Evolutionary conservation across 345 rosid genomes (phyloP).

Genomic region (Alliaria petiolata): DNA sequence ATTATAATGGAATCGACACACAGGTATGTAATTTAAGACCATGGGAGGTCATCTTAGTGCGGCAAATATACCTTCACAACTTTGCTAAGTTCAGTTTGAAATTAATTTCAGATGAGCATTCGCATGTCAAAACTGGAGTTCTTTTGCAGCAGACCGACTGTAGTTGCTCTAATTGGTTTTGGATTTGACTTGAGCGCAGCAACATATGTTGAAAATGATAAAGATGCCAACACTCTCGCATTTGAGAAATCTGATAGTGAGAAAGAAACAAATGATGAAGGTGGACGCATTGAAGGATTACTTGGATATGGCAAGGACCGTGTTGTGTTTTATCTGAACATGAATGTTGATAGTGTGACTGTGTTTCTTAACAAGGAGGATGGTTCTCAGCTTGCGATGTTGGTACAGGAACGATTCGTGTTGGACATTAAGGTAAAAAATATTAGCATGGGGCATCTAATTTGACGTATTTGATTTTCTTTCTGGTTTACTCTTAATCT

Average conservation of each 20-base stretch:
- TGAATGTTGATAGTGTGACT: constrained; percentile 88
- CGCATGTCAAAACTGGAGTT: constrained; percentile 95
- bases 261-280: constrained; percentile 68
- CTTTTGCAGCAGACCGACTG: constrained; percentile 91
- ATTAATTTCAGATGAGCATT: constrained; percentile 76
- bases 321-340: constrained; percentile 75
- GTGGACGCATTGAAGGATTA: constrained; percentile 72
- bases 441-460: constrained; percentile 8
- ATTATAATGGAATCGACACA: constrained; percentile 87
- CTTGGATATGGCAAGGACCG: constrained; percentile 95
- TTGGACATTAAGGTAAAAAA: constrained; percentile 78
- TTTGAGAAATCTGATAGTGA: constrained; percentile 45
- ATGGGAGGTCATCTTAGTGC: constrained; percentile 9
- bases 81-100: constrained; percentile 34
- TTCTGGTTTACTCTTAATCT: background rate
- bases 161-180: constrained; percentile 93
- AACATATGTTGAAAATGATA: constrained; percentile 31
- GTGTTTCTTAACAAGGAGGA: constrained; percentile 96
- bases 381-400: constrained; percentile 91
- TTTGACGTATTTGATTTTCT: constrained; percentile 1
- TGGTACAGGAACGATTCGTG: constrained; percentile 89
- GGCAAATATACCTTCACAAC: constrained; percentile 9
- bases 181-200: constrained; percentile 69
- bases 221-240: constrained; percentile 31
- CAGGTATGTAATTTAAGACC: constrained; percentile 55